Evolutionary conservation across 148 eudicot species (phyloP).

Genomic region (Vaccinium darrowii): DNA sequence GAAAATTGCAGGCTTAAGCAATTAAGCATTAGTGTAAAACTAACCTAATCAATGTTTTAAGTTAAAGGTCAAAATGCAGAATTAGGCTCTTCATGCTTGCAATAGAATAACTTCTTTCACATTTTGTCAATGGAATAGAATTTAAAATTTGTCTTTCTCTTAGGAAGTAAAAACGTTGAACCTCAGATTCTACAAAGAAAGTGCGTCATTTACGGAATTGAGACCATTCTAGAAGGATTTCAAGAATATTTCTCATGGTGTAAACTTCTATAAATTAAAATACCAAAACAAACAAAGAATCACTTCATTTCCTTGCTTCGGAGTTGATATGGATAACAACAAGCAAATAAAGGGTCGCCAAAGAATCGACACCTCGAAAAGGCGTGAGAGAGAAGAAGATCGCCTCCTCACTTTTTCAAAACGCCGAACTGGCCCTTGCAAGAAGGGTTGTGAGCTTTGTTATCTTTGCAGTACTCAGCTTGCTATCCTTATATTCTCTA

Average conservation of each 20-base stretch:
- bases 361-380: constrained; percentile 15
- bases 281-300: background rate
- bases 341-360: constrained; percentile 19
- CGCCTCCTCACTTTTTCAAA: constrained; percentile 30
- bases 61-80: background rate
- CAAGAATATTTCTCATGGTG: background rate
- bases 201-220: background rate
- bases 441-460: too few relatives aligned
- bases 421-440: too few relatives aligned
- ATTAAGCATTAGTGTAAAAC: background rate
- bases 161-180: background rate
- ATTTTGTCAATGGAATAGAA: background rate
- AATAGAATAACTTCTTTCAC: background rate
- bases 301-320: background rate
- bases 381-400: constrained; percentile 25
- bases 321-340: constrained; percentile 17
- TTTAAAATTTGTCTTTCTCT: background rate
- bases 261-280: background rate
- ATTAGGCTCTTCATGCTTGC: background rate
- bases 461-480: constrained; percentile 17
- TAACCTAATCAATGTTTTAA: background rate
- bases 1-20: background rate
- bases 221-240: background rate
- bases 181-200: background rate
- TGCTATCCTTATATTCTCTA: constrained; percentile 26